Base-by-base conservation (phyloP, 2,329 filamentous ascomycete species). In the Macrophomina tecta region DNA sequence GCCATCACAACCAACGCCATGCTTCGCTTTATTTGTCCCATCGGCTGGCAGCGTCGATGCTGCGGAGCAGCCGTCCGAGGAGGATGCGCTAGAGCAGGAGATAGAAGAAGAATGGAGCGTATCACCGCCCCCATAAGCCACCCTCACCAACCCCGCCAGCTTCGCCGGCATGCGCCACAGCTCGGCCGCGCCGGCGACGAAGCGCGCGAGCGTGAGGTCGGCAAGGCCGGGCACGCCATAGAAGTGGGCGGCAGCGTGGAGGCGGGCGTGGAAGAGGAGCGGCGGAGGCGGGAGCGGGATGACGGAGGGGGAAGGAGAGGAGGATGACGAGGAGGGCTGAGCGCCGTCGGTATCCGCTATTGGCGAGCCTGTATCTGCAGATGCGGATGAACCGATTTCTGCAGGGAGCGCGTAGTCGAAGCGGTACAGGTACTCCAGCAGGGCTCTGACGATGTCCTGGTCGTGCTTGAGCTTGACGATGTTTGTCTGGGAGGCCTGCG, bases 381-480 rank as follows among this genome's bases (percentile, higher is more conserved):
- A 18, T 8, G 18, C 46, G 46, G 6, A 23, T 3, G 46, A 16
- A 48, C 12, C n/a, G 18, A 28, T 6, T 28, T 16, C 11, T 18
- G 23, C 7, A 30, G 42, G 42, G n/a, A 38, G 14, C 5, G 40
- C 11, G 32, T 63, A 63, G 58, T 63, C 70, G 69, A 73, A 7
- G 12, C 45, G 62, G 40, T 67, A 67, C 12, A 64, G 51, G 60
- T 45, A 67, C 53, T 49, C 16, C 23, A 67, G 58, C 49, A 67
- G 52, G 11, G 66, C 61, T 12, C 48, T 23, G 32, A 67, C 66
- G 32, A 60, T 34, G 34, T 60, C 18, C 7, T 60, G 66, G 38
- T 65, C 60, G 28, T 48, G 34, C n/a, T 58, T 58, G 2, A 58
- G 53, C 9, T 58, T 36, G 38, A 58, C 23, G 18, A 45, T 6